phyloP scores from a whole-genome alignment of 345 rosid species.

The Eucalyptus regnans region DNA sequence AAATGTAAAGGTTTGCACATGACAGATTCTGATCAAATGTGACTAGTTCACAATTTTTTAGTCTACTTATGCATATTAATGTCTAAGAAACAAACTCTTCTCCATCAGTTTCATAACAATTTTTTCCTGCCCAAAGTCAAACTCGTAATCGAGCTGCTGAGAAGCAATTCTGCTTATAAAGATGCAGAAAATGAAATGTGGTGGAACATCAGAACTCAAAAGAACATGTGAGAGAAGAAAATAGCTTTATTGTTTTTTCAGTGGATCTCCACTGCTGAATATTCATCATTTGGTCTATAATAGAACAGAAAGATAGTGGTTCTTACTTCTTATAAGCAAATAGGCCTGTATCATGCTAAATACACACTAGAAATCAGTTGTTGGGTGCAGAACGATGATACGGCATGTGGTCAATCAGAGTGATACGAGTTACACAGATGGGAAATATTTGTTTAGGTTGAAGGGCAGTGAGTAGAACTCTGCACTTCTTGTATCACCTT shows the following conservation, averaged over 20 bases:
- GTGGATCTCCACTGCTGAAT: neutral
- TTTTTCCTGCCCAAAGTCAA: neutral
- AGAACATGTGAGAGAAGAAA: neutral
- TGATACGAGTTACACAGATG: constrained; percentile 39
- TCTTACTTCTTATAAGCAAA: neutral
- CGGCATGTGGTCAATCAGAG: neutral
- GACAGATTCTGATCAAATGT: neutral
- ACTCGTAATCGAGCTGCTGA: neutral
- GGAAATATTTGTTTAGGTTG: constrained; percentile 84
- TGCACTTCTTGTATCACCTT: constrained; percentile 58
- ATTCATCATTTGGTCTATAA: neutral
- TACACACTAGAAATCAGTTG: neutral
- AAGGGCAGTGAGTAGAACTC: constrained; percentile 94
- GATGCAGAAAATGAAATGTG: neutral
- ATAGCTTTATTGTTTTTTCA: neutral
- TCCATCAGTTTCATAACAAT: neutral
- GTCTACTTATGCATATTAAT: neutral
- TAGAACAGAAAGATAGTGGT: neutral
- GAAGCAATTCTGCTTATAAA: neutral
- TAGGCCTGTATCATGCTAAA: neutral
- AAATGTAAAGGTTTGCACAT: neutral
- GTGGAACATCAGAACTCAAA: neutral
- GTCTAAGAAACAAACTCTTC: neutral
- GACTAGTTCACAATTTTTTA: neutral
- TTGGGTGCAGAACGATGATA: neutral